Percentiles rank a stretch among this genome's conserved stretches.
phyloP scores from a whole-genome alignment of 768 basidiomycete species.

The Suillus subaureus region DNA sequence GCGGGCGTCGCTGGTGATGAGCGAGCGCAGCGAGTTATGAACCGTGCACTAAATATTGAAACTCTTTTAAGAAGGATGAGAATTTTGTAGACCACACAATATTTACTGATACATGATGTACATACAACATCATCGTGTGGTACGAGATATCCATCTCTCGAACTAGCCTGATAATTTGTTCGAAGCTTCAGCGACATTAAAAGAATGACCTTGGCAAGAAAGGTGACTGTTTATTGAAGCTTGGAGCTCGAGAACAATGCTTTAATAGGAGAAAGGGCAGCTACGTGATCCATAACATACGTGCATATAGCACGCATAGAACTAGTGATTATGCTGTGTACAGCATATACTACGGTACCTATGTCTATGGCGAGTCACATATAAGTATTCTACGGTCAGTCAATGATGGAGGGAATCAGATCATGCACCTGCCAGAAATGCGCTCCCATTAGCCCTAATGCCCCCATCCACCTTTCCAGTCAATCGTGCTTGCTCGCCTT shows the following conservation, averaged over 20 bases:
- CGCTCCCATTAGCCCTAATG: not conserved
- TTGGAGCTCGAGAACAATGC: conserved; percentile 9
- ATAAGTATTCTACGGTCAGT: not conserved
- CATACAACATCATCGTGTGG: not conserved
- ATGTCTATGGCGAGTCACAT: not conserved
- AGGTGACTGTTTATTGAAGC: conserved; percentile 22
- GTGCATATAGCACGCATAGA: not conserved
- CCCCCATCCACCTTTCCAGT: not conserved
- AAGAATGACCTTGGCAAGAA: too few relatives aligned
- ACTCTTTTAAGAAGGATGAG: not conserved
- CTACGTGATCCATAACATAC: not conserved
- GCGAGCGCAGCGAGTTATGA: conserved; percentile 41
- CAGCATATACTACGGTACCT: not conserved
- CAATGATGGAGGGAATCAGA: not conserved
- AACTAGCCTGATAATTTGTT: too few relatives aligned
- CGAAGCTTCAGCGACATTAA: too few relatives aligned
- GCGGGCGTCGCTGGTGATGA: conserved; percentile 53
- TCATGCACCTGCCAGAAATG: not conserved
- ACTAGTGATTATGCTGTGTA: not conserved
- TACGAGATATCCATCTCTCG: too few relatives aligned
- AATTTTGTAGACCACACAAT: too few relatives aligned
- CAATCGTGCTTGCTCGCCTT: not conserved
- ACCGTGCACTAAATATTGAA: conserved; percentile 53
- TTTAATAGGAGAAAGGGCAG: not conserved
- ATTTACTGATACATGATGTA: not conserved